Evolutionary conservation across 495 filamentous ascomycete species (phyloP).

Genomic region (Tuber calosporum): DNA sequence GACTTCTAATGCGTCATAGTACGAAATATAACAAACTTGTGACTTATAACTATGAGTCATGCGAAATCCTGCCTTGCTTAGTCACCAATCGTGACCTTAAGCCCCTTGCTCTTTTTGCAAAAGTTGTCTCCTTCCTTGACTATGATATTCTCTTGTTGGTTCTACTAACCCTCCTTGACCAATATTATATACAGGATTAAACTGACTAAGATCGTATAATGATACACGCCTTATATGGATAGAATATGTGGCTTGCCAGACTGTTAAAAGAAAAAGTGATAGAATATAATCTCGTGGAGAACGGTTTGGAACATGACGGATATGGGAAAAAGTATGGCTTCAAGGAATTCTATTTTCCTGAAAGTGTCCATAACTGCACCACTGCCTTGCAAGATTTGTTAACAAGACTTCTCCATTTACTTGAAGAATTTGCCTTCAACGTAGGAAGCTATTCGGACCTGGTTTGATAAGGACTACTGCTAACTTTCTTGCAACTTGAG

Average conservation of each 20-base stretch:
- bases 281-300: constrained; percentile 5
- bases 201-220: not conserved
- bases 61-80: too few species aligned
- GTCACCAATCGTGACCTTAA: too few species aligned
- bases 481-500: not conserved
- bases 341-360: constrained; percentile 19
- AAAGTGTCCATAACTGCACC: constrained; percentile 7
- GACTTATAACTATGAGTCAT: too few species aligned
- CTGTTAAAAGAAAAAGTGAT: not conserved
- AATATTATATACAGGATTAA: not conserved
- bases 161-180: too few species aligned
- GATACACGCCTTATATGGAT: not conserved
- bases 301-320: not conserved
- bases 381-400: not conserved
- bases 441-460: not conserved
- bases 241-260: constrained; percentile 3
- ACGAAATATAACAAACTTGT: too few species aligned
- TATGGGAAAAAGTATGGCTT: constrained; percentile 10
- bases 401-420: constrained; percentile 6
- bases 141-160: not conserved
- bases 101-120: not conserved
- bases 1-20: too few species aligned
- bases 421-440: constrained; percentile 1
- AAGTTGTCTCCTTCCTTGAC: not conserved
- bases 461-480: constrained; percentile 6